Evolutionary conservation across 768 basidiomycete species (phyloP), one percentile per base, ranked within the genome.

Genomic region (Tylopilus sp.): DNA sequence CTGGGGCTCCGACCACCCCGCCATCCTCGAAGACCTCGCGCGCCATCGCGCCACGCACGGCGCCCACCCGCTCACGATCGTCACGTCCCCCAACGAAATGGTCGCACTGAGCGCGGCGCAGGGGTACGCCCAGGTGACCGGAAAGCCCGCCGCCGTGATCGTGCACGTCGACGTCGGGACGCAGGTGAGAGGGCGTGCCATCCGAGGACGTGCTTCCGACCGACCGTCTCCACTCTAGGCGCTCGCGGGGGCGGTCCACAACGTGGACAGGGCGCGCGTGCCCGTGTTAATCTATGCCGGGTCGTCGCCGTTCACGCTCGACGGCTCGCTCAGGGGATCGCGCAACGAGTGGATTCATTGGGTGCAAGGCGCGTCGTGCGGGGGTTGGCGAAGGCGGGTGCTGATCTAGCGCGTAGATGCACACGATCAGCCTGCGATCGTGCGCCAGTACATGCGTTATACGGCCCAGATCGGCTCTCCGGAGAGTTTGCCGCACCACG

Each of bases 1-100:
- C 71, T 87, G 87, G 83, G 87, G 87, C 2, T 85, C 83, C 1
- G 87, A 89, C 58, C 87, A 89, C 59, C 84, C 86, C 1, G 86
- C 81, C 0, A 65, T 89, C 14, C 74, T 89, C 24, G 87, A 88
- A 58, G 87, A 87, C 28, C 74, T 89, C 11, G 78, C 79, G 50
- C 72, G 82, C 19, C 82, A 86, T 55, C 75, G 81, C 3, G 62
- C 65, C 6, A 49, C 60, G 7, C 38, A 64, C 25, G 73, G 74
- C 3, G 56, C 65, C 21, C 78, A 79, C 1, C 48, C 67, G 3
- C 74, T 79, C n/a, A 65, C 74, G 53, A 77, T 89, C 44, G 72
- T 89, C 21, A 87, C 82, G 3, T 85, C 82, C 53, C 86, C 87
- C 0, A 87, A 86, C 52, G 87, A 89, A 61, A 87, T 87, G 82